Evolutionary conservation across 345 rosid species (phyloP), one percentile per base, ranked within the genome.

Genomic region (Aquilaria malaccensis): DNA sequence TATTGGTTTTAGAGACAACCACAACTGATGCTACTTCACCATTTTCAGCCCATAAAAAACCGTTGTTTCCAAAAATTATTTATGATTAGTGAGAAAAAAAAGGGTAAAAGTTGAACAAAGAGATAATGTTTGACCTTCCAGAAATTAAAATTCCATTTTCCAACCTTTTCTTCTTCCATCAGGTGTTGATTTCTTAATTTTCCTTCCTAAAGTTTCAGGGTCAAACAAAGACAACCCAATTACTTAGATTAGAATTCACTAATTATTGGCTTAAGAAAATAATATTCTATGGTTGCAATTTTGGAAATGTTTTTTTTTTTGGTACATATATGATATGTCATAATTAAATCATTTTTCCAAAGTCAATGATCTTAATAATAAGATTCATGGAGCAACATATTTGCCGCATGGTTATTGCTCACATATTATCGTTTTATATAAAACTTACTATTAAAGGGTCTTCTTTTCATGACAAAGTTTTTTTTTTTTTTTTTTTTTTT

Each of bases 91-190:
- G 14, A 31, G 33, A 31, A 5, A 11, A 45, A 1, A 2, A 4
- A 55, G 12, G 31, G 0, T 9, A 30, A 30, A 7, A 37, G 29
- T 2, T 56, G 3, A 6, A 53, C n/a, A 2, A 55, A 55, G 6
- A 9, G 12, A 55, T 31, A 30, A 30, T 46, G 41, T 30, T 50
- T 55, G 68, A 74, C 75, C 65, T 77, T 76, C 67, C 47, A 59
- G 70, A 74, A 60, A 67, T 41, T 9, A 31, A 52, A 49, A 52
- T 30, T 59, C 52, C 62, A 67, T 58, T 2, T 30, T 47, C 59
- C 58, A 33, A 32, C 59, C 51, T 32, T 4, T 32, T 31, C 22
- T 22, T 49, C 45, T 14, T 46, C 12, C 58, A 2, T 13, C 50
- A 31, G 52, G 49, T 15, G 47, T 37, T 13, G 62, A 64, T 58